Base-by-base conservation (phyloP, 768 basidiomycete species). In the Trametes meyenii region DNA sequence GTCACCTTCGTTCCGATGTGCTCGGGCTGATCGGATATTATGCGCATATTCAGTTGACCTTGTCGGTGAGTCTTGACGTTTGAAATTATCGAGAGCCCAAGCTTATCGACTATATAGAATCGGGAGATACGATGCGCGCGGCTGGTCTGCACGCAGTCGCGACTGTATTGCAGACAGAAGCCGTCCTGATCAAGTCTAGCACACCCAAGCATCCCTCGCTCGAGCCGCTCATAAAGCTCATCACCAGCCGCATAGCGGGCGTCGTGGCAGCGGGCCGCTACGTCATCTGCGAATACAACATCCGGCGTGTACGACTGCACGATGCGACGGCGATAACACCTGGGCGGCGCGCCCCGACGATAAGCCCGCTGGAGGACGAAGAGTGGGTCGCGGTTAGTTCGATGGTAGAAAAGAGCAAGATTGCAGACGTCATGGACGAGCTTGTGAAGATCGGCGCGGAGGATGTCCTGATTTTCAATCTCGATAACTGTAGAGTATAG, bases 81-180 rank as follows among this genome's bases (percentile, higher is more conserved):
- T n/a, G 23, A 5, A 6, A 5, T 1, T n/a, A 7, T 40, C 26
- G 12, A 36, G 17, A 14, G 21, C 13, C 1, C 16, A 4, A 36
- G 39, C 49, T 60, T 19, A 44, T 23, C 29, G 24, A 21, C n/a
- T 21, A 26, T 50, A 42, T 72, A 96, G 96, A 98, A 77, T 99
- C 96, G 17, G 97, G 97, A 44, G 97, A 99, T 70, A 99, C 97
- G 8, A 99, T 99, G 97, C 92, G 96, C 36, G 97, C 96, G 24
- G 96, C 96, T 0, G 97, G 96, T 39, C 81, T 98, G 57, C 92
- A 92, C 73, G 87, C 96, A 42, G 98, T 99, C 69, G 90, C 88
- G 14, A 98, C 94, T 11, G 73, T 99, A 12, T 83, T 99, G 56
- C 74, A 87, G 42, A 85, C 89, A 0, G 90, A 99, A 76, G 96